Evolutionary conservation across 106 monocot species (phyloP).

Genomic region (Dendrobium nobile): DNA sequence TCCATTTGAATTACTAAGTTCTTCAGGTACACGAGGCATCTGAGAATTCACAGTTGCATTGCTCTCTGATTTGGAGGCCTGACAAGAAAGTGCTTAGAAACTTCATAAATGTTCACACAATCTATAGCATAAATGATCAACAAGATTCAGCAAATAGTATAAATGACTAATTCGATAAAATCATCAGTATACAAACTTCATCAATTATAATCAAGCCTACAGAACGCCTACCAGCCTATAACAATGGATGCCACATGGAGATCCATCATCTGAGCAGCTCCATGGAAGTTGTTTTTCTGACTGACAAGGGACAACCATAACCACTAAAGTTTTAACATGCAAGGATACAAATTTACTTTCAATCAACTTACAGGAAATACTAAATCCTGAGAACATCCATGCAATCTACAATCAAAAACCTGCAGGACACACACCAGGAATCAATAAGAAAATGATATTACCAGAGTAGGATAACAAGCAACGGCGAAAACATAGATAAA

Average conservation of each 20-base stretch:
- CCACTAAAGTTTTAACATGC: background rate
- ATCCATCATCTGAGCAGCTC: slow-evolving; percentile 57
- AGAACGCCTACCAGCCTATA: slow-evolving; percentile 45
- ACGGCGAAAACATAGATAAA: slow-evolving; percentile 6
- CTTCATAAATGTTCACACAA: background rate
- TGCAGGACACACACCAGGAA: slow-evolving; percentile 15
- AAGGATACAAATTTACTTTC: slow-evolving; percentile 2
- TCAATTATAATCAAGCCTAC: background rate
- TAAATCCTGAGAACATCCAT: slow-evolving; percentile 98
- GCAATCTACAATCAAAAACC: slow-evolving; percentile 98
- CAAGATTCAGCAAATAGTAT: background rate
- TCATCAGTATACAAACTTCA: background rate
- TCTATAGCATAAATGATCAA: background rate
- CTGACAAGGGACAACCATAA: slow-evolving; percentile 35
- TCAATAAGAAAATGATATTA: background rate
- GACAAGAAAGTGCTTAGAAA: slow-evolving; percentile 3
- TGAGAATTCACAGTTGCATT: slow-evolving; percentile 30
- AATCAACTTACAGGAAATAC: slow-evolving; percentile 86
- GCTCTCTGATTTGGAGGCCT: slow-evolving; percentile 52
- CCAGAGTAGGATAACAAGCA: background rate
- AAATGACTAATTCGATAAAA: background rate
- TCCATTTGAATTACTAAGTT: slow-evolving; percentile 35
- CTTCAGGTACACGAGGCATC: slow-evolving; percentile 24
- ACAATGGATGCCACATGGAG: slow-evolving; percentile 73
- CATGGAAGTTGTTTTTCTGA: slow-evolving; percentile 79